Percentiles rank a stretch among this genome's conserved stretches.
phyloP scores from a whole-genome alignment of 495 filamentous ascomycete genomes.

The Achaetomiella virescens region DNA sequence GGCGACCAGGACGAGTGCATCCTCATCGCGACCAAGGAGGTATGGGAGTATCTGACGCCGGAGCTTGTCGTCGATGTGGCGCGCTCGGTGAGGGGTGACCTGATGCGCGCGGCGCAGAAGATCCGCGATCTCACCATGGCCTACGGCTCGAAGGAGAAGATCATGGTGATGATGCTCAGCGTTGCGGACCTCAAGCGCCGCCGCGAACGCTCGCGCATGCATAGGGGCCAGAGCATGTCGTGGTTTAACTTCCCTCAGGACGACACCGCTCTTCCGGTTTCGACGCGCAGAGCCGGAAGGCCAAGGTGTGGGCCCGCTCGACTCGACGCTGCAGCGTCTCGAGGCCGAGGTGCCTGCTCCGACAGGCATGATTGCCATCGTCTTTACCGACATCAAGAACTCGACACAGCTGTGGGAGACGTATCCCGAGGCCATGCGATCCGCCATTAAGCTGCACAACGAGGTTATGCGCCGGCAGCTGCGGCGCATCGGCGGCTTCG shows the following conservation, averaged over 20 bases:
- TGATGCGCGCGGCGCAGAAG: slow-evolving; percentile 96
- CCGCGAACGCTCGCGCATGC: slow-evolving; percentile 57
- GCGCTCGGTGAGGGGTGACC: slow-evolving; percentile 69
- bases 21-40: slow-evolving; percentile 79
- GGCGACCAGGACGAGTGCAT: slow-evolving; percentile 91
- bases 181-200: slow-evolving; percentile 83
- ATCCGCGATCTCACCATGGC: slow-evolving; percentile 92
- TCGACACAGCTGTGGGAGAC: slow-evolving; percentile 97
- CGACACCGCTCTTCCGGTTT: slow-evolving; percentile 56
- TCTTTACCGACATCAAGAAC: slow-evolving; percentile 99
- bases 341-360: slow-evolving; percentile 86
- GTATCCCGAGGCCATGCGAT: slow-evolving; percentile 88
- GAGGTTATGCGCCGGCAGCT: slow-evolving; percentile 90
- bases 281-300: slow-evolving; percentile 55
- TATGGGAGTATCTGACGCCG: slow-evolving; percentile 90
- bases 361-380: slow-evolving; percentile 80
- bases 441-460: slow-evolving; percentile 93
- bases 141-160: slow-evolving; percentile 85
- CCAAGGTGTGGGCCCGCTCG: slow-evolving; percentile 60
- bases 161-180: slow-evolving; percentile 98
- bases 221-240: slow-evolving; percentile 70
- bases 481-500: slow-evolving; percentile 89
- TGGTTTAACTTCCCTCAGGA: slow-evolving; percentile 64
- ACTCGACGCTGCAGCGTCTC: slow-evolving; percentile 77
- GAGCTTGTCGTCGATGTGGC: slow-evolving; percentile 89